A percentile compares a stretch with the other conserved stretches of the same genome.
Conservation (phyloP, 169 alveolate genomes). For the Cryptosporidium sp. region DNA sequence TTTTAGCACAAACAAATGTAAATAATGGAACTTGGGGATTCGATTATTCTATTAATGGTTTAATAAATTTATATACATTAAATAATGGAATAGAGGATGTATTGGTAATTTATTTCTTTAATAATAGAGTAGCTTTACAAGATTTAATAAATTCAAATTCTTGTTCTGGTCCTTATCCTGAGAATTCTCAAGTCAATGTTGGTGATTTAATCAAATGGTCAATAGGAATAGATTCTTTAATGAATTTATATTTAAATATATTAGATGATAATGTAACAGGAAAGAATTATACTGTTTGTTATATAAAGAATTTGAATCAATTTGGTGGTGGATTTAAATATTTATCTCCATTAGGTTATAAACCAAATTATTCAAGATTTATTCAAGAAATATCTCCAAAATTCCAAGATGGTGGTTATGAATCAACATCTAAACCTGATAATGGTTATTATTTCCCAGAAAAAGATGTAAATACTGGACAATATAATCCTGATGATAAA, state of each 20-base stretch:
- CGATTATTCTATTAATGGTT: neutral
- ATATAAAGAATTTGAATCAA: constrained; percentile 3
- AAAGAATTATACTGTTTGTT: constrained; percentile 10
- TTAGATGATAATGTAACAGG: neutral
- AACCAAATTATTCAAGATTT: neutral
- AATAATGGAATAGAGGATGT: neutral
- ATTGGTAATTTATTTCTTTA: neutral
- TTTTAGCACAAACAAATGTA: constrained; percentile 5
- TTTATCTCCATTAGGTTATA: constrained; percentile 50
- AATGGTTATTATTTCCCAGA: constrained; percentile 49
- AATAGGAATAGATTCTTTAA: constrained; percentile 10
- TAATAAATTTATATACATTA: constrained; percentile 9
- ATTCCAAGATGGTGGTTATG: constrained; percentile 41
- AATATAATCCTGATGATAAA: constrained; percentile 7
- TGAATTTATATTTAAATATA: constrained; percentile 12
- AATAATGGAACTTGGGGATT: constrained; percentile 60
- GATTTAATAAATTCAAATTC: neutral
- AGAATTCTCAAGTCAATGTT: neutral
- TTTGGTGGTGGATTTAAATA: neutral
- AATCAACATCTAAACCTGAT: neutral
- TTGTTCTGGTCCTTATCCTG: constrained; percentile 51
- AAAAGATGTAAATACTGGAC: neutral
- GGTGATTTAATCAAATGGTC: constrained; percentile 25
- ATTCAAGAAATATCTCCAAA: neutral
- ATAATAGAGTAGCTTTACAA: constrained; percentile 18